Base-by-base conservation (phyloP, 148 eudicot species). In the Dysphania ambrosioides region DNA sequence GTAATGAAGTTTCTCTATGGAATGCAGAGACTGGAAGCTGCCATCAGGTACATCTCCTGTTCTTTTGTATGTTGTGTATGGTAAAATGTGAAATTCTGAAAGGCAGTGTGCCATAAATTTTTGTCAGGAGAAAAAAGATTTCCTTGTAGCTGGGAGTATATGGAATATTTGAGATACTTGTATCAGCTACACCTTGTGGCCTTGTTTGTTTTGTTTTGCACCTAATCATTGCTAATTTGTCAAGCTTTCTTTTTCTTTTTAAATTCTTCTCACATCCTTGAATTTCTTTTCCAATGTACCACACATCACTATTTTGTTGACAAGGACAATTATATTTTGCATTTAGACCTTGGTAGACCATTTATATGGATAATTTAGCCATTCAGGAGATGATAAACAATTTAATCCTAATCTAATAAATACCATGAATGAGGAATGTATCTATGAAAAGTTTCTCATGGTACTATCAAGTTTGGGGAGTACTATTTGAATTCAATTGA, bases 11-110 rank as follows among this genome's bases (percentile, higher is more conserved):
- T 55, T 92, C 98, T 74, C 90, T 95, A 47, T 95, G 97, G 98
- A 90, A 95, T 84, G 98, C 98, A 21, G 98, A 95, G 85, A 90
- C 91, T 76, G 97, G 98, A 59, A 90, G 97, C 85, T 95, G 98
- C 83, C 97, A 95, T 85, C 98, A 95, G 97, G 97, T 92, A 78
- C 24, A 70, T 73, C 23, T 58, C 59, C n/a, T n/a, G 69, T 55
- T 61, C 51, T 72, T 35, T 42, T 47, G 31, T 63, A 27, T 74
- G 59, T 53, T 53, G 11, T 66, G 40, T 53, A 69, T 51, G 24
- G 35, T 11, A 41, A 23, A 71, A 24, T 47, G 31, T 18, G 1
- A 26, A 66, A 5, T 31, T 44, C 27, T 44, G 6, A 23, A 10
- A 40, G 53, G 36, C 8, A 30, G 42, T 44, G 58, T 61, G 31